Base-by-base conservation (phyloP, 148 eudicot genomes). In the Arbutus unedo region DNA sequence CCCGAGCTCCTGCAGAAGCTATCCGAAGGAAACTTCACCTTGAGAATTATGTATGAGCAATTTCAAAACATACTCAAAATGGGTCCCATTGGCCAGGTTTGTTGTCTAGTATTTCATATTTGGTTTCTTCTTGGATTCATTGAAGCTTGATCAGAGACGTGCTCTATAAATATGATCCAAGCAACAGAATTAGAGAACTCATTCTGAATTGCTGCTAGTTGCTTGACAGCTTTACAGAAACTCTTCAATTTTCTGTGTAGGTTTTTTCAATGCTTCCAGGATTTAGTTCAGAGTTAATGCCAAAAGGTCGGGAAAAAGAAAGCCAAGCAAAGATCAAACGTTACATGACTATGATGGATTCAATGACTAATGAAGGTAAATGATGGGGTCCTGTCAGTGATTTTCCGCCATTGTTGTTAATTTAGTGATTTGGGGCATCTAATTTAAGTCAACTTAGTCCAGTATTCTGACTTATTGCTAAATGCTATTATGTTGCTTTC, bases 271-370 rank as follows among this genome's bases (percentile, higher is more conserved):
- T 94, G 97, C 91, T 94, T 83, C 98, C 99, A 72, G 98, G 97
- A 83, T 91, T 94, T 76, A 92, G 95, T 83, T 51, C 91, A 62
- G 98, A 96, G 90, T 85, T 96, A 57, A 92, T 94, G 98, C 95
- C 98, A 47, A 85, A 93, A 89, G 99, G 97, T 45, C 95, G 84
- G 74, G 99, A 92, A 85, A 93, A 96, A 81, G 97, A 94, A 91
- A 94, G 99, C 84, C 99, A 94, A 80, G 92, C 97, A 50, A 94
- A 94, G 87, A 87, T 94, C 60, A 94, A 96, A 89, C 93, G 97
- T 44, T 96, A 94, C 82, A 94, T 96, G 99, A 93, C 98, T 5
- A 96, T 96, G 92, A 96, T 96, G 99, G 98, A 96, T 82, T 96
- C 99, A 56, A 96, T 96, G 99, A 94, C 99, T 72, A 85, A 96